Evolutionary conservation across 2,329 filamentous ascomycete species (phyloP).

Genomic region (Colletotrichum orchidophilum): DNA sequence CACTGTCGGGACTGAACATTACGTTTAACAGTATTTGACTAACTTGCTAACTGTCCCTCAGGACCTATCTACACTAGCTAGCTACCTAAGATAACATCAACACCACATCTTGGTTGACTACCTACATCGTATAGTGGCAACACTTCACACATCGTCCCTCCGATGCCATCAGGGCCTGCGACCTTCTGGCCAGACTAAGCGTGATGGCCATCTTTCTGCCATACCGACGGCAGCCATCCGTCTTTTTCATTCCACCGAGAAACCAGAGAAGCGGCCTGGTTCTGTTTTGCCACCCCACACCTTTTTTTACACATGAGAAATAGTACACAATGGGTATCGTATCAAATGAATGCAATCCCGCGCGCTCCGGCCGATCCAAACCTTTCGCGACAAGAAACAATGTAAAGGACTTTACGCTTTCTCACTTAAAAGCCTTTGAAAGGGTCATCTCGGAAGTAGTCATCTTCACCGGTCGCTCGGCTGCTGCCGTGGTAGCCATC

Average conservation of each 20-base stretch:
- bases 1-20: neutral
- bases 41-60: neutral
- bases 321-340: slow-evolving; percentile 28
- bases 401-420: slow-evolving; percentile 4
- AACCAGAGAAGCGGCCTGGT: neutral
- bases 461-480: slow-evolving; percentile 60
- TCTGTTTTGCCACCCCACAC: neutral
- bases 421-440: slow-evolving; percentile 66
- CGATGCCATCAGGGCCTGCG: neutral
- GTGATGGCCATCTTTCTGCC: neutral
- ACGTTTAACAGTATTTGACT: slow-evolving; percentile 13
- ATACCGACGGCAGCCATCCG: neutral
- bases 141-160: slow-evolving; percentile 1
- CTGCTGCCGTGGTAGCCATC: slow-evolving; percentile 61
- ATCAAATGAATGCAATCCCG: slow-evolving; percentile 24
- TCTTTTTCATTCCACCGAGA: slow-evolving; percentile 13
- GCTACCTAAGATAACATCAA: neutral
- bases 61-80: slow-evolving; percentile 9
- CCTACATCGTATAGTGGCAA: neutral
- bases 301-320: slow-evolving; percentile 21
- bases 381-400: slow-evolving; percentile 14
- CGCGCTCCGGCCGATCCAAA: slow-evolving; percentile 3
- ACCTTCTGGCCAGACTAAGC: neutral
- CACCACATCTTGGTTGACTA: neutral
- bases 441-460: slow-evolving; percentile 68